Evolutionary conservation across 139 green algal genomes (phyloP), one percentile per base, ranked within the genome.

Genomic region (Micractinium conductrix): DNA sequence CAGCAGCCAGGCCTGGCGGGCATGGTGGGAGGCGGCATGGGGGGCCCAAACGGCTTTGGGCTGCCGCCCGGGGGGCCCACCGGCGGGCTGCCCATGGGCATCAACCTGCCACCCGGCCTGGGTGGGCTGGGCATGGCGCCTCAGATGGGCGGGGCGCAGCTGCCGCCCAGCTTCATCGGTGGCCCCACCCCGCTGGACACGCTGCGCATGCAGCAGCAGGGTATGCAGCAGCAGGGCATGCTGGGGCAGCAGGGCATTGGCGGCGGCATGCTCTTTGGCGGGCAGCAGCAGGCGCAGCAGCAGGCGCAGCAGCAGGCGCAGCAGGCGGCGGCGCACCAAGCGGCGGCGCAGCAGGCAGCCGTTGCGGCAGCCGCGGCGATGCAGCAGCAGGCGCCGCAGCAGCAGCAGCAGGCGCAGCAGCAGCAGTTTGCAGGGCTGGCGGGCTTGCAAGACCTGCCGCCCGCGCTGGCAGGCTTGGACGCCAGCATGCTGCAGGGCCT

Each of bases 401-500:
- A 22, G 72, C 43, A 37, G 4, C 22, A 16, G 24, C 30, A 17
- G 35, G 33, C 7, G 35, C 74, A 81, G 74, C 74, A 70, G 74
- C 70, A 78, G 70, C 74, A 70, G 35, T 81, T 81, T 53, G 35
- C 21, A 35, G 74, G 74, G 33, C 35, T 81, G 33, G 12, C 2
- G 0, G 74, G 74, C 16, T 28, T 81, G 38, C n/a, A 16, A 24
- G 37, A 81, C 44, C 74, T 79, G 44, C 45, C 73, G 30, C 45
- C 71, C 14, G 73, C 45, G 10, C 73, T 79, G 73, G 73, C 73
- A 26, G 73, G 73, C n/a, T 45, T 81, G 74, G 74, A 81, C 50
- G 35, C 74, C 6, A 22, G 30, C 74, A 81, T 48, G 35, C 33
- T 81, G 55, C 74, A 81, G 74, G 40, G 74, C 50, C 74, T 81